phyloP scores from a whole-genome alignment of 139 green algal species.

The Chlorella sp. region DNA sequence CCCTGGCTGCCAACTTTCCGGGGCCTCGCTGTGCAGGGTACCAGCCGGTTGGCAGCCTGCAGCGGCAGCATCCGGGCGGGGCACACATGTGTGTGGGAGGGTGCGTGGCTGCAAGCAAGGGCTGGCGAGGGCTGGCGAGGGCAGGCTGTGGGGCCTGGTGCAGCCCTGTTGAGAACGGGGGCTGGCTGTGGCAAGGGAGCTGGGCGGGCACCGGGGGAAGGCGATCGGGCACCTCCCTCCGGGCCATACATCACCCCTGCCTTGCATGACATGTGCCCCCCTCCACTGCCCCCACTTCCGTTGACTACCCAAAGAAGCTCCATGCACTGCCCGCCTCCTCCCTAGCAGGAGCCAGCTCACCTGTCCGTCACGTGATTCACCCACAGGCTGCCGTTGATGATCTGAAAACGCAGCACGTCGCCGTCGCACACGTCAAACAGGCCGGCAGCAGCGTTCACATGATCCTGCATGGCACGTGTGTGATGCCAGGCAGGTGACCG shows the following conservation, averaged over 20 bases:
- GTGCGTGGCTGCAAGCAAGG: too few species aligned
- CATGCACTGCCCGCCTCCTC: neutral
- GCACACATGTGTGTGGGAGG: neutral
- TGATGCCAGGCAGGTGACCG: neutral
- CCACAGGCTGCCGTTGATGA: slow-evolving; percentile 56
- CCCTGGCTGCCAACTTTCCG: slow-evolving; percentile 45
- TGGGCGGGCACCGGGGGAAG: too few species aligned
- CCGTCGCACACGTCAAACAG: slow-evolving; percentile 52
- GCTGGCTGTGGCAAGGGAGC: neutral
- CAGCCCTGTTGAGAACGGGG: neutral
- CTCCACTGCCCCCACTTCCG: too few species aligned
- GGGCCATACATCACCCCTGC: too few species aligned
- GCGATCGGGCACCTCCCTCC: too few species aligned
- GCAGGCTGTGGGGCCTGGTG: too few species aligned
- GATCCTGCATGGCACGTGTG: slow-evolving; percentile 7
- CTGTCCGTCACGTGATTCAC: slow-evolving; percentile 54
- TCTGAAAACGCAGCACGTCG: slow-evolving; percentile 53
- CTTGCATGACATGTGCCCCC: too few species aligned
- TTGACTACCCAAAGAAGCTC: neutral
- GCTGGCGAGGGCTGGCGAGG: too few species aligned
- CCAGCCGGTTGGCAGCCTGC: slow-evolving; percentile 12
- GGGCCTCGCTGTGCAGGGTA: slow-evolving; percentile 46
- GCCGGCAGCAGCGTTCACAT: slow-evolving; percentile 23
- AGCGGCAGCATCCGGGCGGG: neutral
- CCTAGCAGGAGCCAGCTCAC: slow-evolving; percentile 15